Conservation (phyloP, 768 basidiomycete species). For the Butyriboletus loyo region DNA sequence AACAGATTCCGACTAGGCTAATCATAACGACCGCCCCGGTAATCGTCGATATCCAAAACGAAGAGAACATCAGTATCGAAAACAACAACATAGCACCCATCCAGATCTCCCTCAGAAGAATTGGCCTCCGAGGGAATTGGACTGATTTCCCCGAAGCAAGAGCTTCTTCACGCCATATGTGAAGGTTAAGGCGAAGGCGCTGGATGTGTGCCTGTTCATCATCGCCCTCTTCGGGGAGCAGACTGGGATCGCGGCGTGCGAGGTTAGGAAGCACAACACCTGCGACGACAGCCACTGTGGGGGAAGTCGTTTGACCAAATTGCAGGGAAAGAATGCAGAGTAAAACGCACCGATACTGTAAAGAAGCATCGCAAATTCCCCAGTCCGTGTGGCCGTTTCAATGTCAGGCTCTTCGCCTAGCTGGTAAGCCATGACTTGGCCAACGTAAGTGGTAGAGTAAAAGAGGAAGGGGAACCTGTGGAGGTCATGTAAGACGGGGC, state of each 20-base stretch:
- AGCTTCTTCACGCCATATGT: slow-evolving; percentile 84
- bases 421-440: slow-evolving; percentile 90
- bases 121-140: slow-evolving; percentile 82
- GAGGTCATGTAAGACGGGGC: slow-evolving; percentile 7
- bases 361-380: slow-evolving; percentile 85
- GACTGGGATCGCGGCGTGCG: slow-evolving; percentile 73
- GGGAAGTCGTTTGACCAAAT: background rate
- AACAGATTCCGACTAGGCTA: slow-evolving; percentile 85
- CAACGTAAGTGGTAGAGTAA: slow-evolving; percentile 91
- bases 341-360: slow-evolving; percentile 73
- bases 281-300: slow-evolving; percentile 77
- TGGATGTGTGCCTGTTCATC: slow-evolving; percentile 73
- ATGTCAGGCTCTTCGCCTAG: slow-evolving; percentile 68
- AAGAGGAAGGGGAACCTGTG: slow-evolving; percentile 92
- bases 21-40: slow-evolving; percentile 76
- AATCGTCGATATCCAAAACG: slow-evolving; percentile 83
- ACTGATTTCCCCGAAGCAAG: slow-evolving; percentile 70
- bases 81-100: slow-evolving; percentile 83
- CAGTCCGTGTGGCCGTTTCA: slow-evolving; percentile 80
- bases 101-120: slow-evolving; percentile 93
- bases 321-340: background rate
- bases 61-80: slow-evolving; percentile 72
- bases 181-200: slow-evolving; percentile 67
- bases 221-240: slow-evolving; percentile 65
- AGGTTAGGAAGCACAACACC: slow-evolving; percentile 81